These are phyloP conservation scores for Starmerella kuoi DNA, from an alignment of 805 yeast genomes.

Conservation along the genomic window DNA sequence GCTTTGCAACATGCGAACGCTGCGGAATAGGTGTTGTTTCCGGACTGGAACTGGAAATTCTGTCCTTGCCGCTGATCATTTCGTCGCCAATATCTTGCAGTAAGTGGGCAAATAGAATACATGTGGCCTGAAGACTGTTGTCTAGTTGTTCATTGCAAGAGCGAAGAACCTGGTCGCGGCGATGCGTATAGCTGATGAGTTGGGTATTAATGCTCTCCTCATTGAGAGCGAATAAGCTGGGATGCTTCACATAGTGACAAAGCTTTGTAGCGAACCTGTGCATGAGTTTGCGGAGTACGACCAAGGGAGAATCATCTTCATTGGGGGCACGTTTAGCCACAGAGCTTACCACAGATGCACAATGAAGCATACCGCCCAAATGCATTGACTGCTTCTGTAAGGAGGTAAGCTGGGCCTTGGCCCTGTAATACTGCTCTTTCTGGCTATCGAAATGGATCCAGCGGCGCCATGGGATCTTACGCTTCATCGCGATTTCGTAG, in stretches of 20 bases:
- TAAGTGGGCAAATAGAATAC: conserved; percentile 65
- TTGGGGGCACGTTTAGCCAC: background rate
- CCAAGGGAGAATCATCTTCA: background rate
- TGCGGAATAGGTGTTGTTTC: background rate
- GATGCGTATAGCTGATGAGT: conserved; percentile 4
- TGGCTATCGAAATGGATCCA: background rate
- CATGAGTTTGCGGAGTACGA: conserved; percentile 1
- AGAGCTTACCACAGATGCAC: conserved; percentile 23
- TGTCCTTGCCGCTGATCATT: background rate
- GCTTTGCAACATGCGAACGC: background rate
- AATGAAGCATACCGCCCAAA: conserved; percentile 54
- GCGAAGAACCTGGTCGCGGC: conserved; percentile 6
- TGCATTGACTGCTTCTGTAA: conserved; percentile 43
- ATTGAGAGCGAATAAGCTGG: background rate
- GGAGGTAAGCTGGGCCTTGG: conserved; percentile 26
- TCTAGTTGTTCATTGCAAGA: conserved; percentile 37
- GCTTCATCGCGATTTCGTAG: conserved; percentile 35
- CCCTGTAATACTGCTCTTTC: background rate
- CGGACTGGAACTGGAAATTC: background rate
- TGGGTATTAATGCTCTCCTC: background rate
- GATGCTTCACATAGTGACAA: background rate
- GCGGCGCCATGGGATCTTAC: background rate
- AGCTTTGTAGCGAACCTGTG: background rate
- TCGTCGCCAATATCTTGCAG: conserved; percentile 40
- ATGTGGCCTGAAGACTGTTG: conserved; percentile 73